A percentile compares a stretch with the other conserved stretches of the same genome.
Evolutionary conservation across 805 yeast species (phyloP).

Genomic region (Wickerhamiella cacticola): DNA sequence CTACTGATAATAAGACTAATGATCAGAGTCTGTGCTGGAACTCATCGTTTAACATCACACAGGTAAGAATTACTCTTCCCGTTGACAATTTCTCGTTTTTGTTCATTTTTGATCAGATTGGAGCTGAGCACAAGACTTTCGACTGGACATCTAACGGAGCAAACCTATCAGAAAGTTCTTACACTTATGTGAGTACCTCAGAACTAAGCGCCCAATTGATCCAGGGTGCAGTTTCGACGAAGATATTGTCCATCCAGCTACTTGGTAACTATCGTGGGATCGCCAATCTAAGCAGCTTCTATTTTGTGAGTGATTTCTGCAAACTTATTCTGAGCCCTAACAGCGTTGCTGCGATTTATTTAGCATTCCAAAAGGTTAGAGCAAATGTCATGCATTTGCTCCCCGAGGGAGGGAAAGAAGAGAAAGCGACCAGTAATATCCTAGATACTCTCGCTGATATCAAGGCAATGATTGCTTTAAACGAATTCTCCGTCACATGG

Average conservation of each 20-base stretch:
- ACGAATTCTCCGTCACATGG: constrained; percentile 70
- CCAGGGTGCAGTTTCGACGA: not conserved
- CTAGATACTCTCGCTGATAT: not conserved
- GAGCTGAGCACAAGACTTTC: constrained; percentile 1
- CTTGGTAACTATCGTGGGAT: constrained; percentile 4
- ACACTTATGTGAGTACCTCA: not conserved
- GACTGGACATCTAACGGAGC: not conserved
- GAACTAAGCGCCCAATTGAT: constrained; percentile 7
- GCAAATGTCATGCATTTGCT: not conserved
- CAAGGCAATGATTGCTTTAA: constrained; percentile 15
- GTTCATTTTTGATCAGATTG: constrained; percentile 4
- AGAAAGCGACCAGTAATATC: not conserved
- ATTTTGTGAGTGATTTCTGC: constrained; percentile 13
- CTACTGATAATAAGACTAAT: too few relatives aligned
- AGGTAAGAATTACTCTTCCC: constrained; percentile 9
- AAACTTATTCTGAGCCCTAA: constrained; percentile 7
- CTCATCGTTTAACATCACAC: not conserved
- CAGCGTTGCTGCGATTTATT: not conserved
- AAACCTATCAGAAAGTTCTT: not conserved
- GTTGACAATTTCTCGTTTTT: constrained; percentile 6
- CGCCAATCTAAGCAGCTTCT: constrained; percentile 4
- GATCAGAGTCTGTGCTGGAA: not conserved
- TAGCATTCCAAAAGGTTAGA: constrained; percentile 14
- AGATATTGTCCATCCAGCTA: constrained; percentile 11
- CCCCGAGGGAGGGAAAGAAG: not conserved